Conservation (phyloP, 192 early-diverging fungal genomes). For the Coemansia sp. region DNA sequence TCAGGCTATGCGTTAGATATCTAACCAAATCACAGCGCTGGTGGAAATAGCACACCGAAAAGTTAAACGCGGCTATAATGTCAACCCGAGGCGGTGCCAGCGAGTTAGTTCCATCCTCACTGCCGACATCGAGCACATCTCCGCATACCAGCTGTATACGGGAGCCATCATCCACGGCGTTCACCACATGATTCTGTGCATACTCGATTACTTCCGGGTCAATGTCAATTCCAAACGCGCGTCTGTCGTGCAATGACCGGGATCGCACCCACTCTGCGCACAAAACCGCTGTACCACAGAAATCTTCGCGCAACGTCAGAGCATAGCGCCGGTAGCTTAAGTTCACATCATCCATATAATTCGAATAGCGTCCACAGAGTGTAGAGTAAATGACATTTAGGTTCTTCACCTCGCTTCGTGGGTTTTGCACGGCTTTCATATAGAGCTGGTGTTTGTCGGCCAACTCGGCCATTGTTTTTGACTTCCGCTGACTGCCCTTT, state of each 20-base stretch:
- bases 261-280: slow-evolving; percentile 44
- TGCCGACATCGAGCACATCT: slow-evolving; percentile 12
- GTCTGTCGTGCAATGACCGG: slow-evolving; percentile 1
- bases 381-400: slow-evolving; percentile 20
- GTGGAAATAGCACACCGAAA: slow-evolving; percentile 42
- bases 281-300: slow-evolving; percentile 53
- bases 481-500: slow-evolving; percentile 1
- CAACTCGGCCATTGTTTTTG: slow-evolving; percentile 37
- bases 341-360: not conserved
- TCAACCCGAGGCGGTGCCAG: slow-evolving; percentile 28
- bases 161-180: not conserved
- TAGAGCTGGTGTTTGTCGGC: slow-evolving; percentile 44
- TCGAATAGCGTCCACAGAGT: slow-evolving; percentile 9
- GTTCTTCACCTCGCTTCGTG: slow-evolving; percentile 42
- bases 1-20: slow-evolving; percentile 31
- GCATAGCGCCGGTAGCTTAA: slow-evolving; percentile 9
- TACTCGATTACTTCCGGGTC: slow-evolving; percentile 43
- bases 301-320: slow-evolving; percentile 46
- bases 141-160: slow-evolving; percentile 12
- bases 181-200: slow-evolving; percentile 20
- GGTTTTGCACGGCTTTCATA: slow-evolving; percentile 45
- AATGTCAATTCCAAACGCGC: slow-evolving; percentile 49
- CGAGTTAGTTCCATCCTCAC: not conserved
- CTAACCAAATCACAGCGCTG: slow-evolving; percentile 29
- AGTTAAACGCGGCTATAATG: slow-evolving; percentile 50